Base-by-base conservation (phyloP, 371 early-diverging fungal genomes). In the Mucor racemosus region DNA sequence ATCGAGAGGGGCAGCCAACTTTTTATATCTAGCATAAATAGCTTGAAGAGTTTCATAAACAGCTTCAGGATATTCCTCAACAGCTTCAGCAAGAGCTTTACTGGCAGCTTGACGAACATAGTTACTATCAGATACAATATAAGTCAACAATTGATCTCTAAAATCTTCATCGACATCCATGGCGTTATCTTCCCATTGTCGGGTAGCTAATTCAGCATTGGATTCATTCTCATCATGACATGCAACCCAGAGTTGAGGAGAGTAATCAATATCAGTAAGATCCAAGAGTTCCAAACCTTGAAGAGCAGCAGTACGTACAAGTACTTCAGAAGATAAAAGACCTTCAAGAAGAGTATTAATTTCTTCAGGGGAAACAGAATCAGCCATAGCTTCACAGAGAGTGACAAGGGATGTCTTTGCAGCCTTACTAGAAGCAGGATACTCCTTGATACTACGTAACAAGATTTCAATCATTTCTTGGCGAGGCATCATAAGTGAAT, bases 291-390 rank as follows among this genome's bases (percentile, higher is more conserved):
- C 90, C 14, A 97, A 76, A 1, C 91, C 94, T 38, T 86, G 80
- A 33, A 96, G 81, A 14, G 92, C 91, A 58, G 94, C 90, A 57
- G 88, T 84, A 15, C 97, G 90, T 19, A 97, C 94, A 59, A 90
- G 78, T 1, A 86, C 74, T 71, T 96, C 94, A 13, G 88, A 78
- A 35, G 85, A 90, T 33, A 91, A 71, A 36, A 95, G 74, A 2
- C 94, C 97, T 15, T 84, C 81, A 5, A 95, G 72, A 26, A 97
- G 81, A 7, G 86, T 83, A 41, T 85, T 83, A 61, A 86, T 86
- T 71, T 92, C 94, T 4, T 77, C 72, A 0, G 74, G 69, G 5
- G 81, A 72, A 9, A 64, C 59, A 19, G 84, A 69, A 41, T 85
- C 89, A 53, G 86, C 91, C 85, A 94, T 88, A 40, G 86, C 79